Evolutionary conservation across 75 land plant genomes (phyloP).

Genomic region (Sequoia sempervirens): DNA sequence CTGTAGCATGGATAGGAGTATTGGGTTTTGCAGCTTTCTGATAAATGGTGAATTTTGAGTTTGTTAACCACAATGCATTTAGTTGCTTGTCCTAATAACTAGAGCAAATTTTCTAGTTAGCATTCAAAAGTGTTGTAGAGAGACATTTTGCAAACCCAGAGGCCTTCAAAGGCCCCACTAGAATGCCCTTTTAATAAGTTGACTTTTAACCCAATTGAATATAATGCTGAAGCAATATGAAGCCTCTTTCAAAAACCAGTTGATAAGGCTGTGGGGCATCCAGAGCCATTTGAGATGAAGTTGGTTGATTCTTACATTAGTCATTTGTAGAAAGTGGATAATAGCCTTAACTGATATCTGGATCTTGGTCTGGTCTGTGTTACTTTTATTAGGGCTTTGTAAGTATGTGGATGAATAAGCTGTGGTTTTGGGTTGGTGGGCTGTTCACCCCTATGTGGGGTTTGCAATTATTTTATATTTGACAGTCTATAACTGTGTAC

Average conservation of each 20-base stretch:
- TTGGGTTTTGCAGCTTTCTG: background rate
- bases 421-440: background rate
- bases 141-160: background rate
- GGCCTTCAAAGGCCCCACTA: background rate
- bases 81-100: background rate
- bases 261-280: background rate
- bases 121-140: background rate
- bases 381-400: background rate
- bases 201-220: background rate
- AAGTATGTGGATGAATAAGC: background rate
- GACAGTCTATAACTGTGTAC: background rate
- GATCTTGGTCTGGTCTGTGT: background rate
- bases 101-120: background rate
- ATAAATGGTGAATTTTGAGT: background rate
- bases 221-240: background rate
- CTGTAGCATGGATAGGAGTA: background rate
- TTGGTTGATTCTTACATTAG: background rate
- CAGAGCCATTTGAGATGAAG: background rate
- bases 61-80: background rate
- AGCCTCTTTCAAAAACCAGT: background rate
- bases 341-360: background rate
- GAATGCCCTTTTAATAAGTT: background rate
- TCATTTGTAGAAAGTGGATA: background rate
- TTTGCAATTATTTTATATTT: background rate
- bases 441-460: background rate